phyloP scores from a whole-genome alignment of 2,329 filamentous ascomycete genomes.

The Colletotrichum tropicale region DNA sequence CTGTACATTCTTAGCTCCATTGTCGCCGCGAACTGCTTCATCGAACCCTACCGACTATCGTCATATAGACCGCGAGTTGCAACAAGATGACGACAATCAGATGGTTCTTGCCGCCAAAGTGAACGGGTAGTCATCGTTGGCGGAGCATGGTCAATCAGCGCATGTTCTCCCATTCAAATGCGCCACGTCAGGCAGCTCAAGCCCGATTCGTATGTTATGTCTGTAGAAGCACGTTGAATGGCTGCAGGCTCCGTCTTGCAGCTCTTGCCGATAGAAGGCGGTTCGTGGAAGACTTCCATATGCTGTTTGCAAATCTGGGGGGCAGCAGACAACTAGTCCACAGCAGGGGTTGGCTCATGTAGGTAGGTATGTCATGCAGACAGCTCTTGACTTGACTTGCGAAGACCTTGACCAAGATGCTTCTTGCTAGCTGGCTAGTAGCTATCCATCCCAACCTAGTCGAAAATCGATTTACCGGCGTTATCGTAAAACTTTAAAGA shows the following conservation, averaged over 20 bases:
- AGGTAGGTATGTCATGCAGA: conserved; percentile 19
- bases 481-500: neutral
- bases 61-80: neutral
- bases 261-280: neutral
- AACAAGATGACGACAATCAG: neutral
- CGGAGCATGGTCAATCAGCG: neutral
- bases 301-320: neutral
- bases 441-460: neutral
- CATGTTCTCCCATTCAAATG: neutral
- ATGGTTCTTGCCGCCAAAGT: neutral
- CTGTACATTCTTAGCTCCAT: neutral
- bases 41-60: neutral
- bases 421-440: neutral
- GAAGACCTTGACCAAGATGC: neutral
- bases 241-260: neutral
- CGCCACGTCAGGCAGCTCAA: neutral
- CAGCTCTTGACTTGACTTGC: neutral
- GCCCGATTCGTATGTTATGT: neutral
- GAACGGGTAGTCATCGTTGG: neutral
- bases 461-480: neutral
- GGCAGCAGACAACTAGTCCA: neutral
- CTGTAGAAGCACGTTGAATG: neutral
- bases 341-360: conserved; percentile 12
- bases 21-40: neutral
- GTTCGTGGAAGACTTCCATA: neutral